Base-by-base conservation (phyloP, 495 filamentous ascomycete genomes). In the Glonium stellatum region DNA sequence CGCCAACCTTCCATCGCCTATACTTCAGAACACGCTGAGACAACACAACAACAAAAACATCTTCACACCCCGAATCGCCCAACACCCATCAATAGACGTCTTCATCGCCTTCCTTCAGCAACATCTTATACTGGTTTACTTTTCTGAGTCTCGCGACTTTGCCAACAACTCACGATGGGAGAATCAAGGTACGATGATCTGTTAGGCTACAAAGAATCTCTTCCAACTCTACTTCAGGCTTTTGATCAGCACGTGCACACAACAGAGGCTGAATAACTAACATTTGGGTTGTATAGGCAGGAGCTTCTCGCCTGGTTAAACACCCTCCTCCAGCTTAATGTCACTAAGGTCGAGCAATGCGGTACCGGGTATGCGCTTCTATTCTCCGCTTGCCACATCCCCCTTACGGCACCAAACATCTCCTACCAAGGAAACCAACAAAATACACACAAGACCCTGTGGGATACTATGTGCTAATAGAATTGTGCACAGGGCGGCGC, bases 271-370 rank as follows among this genome's bases (percentile, higher is more conserved):
- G 9, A 21, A 19, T 46, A 39, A 46, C 23, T 35, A 44, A 35
- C n/a, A 15, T 60, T 27, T 18, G 15, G 31, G 12, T 9, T 18
- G 15, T 31, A 31, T 69, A 98, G 93, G 80, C 93, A 98, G 76
- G 93, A 98, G 77, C 84, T 98, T 61, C 81, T 98, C 61, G 84
- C 86, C 76, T 98, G 93, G 93, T 77, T 98, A 67, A 98, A 98
- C 81, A 90, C 87, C 80, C 89, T 97, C 54, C 84, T 98, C 57
- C 89, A 95, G 78, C 83, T 97, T 65, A 97, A 97, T 77, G 83
- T 98, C 59, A 97, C 92, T 71, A 97, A 96, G 76, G 87, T 98
- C 71, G 93, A 98, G 76, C 95, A 98, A 80, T 97, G 93, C 75
- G 93, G 93, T 67, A 97, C 93, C 67, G 93, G 93, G 93, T 98